A percentile compares a stretch with the other conserved stretches of the same genome.
These are phyloP conservation scores for Melaleuca quinquenervia DNA, from an alignment of 345 rosid genomes.

Conservation along the genomic window DNA sequence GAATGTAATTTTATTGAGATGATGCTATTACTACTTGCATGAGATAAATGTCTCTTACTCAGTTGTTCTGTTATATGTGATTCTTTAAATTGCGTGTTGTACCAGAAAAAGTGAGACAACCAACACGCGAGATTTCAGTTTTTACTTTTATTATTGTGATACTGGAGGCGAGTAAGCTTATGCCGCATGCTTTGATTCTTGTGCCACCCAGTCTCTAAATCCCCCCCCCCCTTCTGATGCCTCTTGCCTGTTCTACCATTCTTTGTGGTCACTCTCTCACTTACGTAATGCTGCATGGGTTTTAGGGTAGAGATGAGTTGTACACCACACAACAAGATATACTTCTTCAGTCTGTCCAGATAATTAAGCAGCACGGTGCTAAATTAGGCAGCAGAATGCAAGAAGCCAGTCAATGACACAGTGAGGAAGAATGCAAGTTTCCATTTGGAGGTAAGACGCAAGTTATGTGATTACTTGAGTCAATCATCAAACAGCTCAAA, in stretches of 20 bases:
- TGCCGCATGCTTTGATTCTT: background rate
- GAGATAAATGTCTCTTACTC: background rate
- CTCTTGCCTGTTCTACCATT: background rate
- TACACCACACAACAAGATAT: constrained; percentile 60
- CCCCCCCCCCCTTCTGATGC: background rate
- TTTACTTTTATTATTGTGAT: background rate
- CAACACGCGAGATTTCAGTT: background rate
- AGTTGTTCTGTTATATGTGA: background rate
- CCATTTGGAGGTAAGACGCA: constrained; percentile 13
- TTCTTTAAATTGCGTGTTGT: background rate
- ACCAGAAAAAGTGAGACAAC: background rate
- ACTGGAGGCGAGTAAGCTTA: background rate
- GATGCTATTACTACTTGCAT: background rate
- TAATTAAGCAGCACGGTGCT: constrained; percentile 69
- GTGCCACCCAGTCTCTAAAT: background rate
- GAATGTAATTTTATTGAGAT: background rate
- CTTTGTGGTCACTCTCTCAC: background rate
- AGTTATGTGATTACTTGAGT: background rate
- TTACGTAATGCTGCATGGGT: background rate
- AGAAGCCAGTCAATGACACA: background rate
- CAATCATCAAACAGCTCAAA: background rate
- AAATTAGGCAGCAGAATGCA: constrained; percentile 33
- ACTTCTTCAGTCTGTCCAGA: constrained; percentile 50
- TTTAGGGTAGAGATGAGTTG: constrained; percentile 61
- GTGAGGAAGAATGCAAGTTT: background rate